Percentiles rank a stretch among this genome's conserved stretches.
Conservation (phyloP, 1,284 basidiomycete species). For the Irpex sp. region DNA sequence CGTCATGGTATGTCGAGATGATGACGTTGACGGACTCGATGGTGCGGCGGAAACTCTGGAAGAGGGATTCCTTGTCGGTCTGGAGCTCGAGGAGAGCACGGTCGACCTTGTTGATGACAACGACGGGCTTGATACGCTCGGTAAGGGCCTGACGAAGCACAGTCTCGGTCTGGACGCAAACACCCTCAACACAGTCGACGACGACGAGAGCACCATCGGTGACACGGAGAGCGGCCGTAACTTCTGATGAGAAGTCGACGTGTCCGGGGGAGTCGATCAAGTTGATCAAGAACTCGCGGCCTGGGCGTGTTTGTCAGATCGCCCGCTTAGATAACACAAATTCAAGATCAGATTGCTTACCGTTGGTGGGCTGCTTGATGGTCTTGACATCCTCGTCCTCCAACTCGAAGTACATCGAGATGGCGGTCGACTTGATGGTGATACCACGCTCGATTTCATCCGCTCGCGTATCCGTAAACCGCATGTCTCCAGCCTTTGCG, state of each 20-base stretch:
- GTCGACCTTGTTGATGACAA: conserved; percentile 99
- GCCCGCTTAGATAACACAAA: conserved; percentile 16
- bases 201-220: conserved; percentile 99
- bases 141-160: conserved; percentile 96
- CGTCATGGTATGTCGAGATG: conserved; percentile 97
- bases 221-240: conserved; percentile 99
- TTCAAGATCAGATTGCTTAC: conserved; percentile 35
- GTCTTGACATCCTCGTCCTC: conserved; percentile 82
- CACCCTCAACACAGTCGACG: conserved; percentile 99
- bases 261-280: conserved; percentile 99
- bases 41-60: conserved; percentile 97
- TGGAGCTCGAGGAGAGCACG: conserved; percentile 99
- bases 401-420: conserved; percentile 99
- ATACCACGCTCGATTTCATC: conserved; percentile 99
- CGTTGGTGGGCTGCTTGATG: conserved; percentile 93
- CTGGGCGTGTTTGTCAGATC: conserved; percentile 36
- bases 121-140: conserved; percentile 99
- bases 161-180: conserved; percentile 99
- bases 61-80: conserved; percentile 95
- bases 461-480: conserved; percentile 96
- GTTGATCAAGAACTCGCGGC: conserved; percentile 99
- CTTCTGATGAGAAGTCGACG: conserved; percentile 99
- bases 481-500: conserved; percentile 94
- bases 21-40: conserved; percentile 99
- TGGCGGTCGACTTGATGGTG: conserved; percentile 99